Conservation (phyloP, 306 rosid genomes). For the Acmispon strigosus region DNA sequence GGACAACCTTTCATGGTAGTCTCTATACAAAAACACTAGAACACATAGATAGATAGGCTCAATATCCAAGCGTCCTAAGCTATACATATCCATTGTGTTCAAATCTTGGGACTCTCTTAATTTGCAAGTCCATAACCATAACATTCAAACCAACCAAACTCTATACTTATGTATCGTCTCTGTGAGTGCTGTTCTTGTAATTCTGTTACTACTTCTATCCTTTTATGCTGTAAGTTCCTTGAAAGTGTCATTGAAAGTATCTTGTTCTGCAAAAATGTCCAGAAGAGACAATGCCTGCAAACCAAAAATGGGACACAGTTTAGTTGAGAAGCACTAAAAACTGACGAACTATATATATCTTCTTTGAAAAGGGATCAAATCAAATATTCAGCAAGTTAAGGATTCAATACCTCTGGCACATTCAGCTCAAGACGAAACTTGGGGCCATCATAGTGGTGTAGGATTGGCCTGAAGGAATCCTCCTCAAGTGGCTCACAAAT, state of each 20-base stretch:
- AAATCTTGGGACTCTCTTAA: slow-evolving; percentile 7
- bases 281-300: slow-evolving; percentile 84
- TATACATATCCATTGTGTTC: slow-evolving; percentile 8
- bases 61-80: slow-evolving; percentile 16
- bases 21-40: slow-evolving; percentile 31
- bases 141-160: slow-evolving; percentile 19
- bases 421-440: slow-evolving; percentile 93
- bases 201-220: slow-evolving; percentile 8
- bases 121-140: slow-evolving; percentile 18
- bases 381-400: background rate
- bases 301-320: background rate
- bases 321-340: background rate
- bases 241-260: slow-evolving; percentile 25
- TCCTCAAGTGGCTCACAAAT: slow-evolving; percentile 85
- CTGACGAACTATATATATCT: background rate
- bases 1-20: slow-evolving; percentile 24
- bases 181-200: slow-evolving; percentile 19
- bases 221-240: slow-evolving; percentile 23
- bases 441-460: slow-evolving; percentile 99
- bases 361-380: background rate
- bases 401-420: slow-evolving; percentile 71
- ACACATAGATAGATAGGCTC: slow-evolving; percentile 16
- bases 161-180: slow-evolving; percentile 15
- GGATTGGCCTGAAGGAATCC: slow-evolving; percentile 98
- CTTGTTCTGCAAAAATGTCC: slow-evolving; percentile 78